Evolutionary conservation across 108 stramenopile genomes (phyloP), one percentile per base, ranked within the genome.

Genomic region (Cyclotella cryptica): DNA sequence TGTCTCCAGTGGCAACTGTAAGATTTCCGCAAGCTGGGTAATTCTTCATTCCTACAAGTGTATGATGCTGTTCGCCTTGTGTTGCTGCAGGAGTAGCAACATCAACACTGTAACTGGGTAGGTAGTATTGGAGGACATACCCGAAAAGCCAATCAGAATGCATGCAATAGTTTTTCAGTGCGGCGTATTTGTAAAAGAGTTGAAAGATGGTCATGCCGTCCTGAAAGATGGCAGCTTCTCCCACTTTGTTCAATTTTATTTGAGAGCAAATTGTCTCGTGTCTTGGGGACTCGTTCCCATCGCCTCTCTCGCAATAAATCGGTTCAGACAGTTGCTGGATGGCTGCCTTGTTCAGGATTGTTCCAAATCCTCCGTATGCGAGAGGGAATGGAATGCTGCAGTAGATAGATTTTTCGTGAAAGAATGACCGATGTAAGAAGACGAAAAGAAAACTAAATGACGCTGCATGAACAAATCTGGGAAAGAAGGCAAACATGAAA

Each of bases 301-400:
- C 19, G 3, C 3, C 9, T 1, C 21, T 22, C 22, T 29, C 46
- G 47, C 54, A 60, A n/a, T 30, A 15, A 12, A 84, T 51, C 35
- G 84, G 78, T 53, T 52, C 22, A 5, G 63, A 41, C 29, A 80
- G 74, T 0, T 63, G 64, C 53, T 74, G 68, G 30, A 85, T 35
- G 14, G 78, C 65, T 26, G 29, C 54, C 51, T 55, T 58, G 73
- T 58, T 72, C 14, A 79, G 49, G 46, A 75, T 49, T 15, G 57
- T 60, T 21, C 86, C 83, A 29, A 73, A 87, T 0, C 86, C 86
- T 19, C 86, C 86, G 45, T 63, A 87, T 21, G 86, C 79, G 21
- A 81, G 51, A 15, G 66, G 47, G 28, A 80, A 73, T 30, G 67
- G 67, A 35, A 53, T 68, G 21, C 64, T 65, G 55, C 24, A 57